phyloP scores from a whole-genome alignment of 192 early-diverging fungal species.

The Thoreauomyces humboldtii region DNA sequence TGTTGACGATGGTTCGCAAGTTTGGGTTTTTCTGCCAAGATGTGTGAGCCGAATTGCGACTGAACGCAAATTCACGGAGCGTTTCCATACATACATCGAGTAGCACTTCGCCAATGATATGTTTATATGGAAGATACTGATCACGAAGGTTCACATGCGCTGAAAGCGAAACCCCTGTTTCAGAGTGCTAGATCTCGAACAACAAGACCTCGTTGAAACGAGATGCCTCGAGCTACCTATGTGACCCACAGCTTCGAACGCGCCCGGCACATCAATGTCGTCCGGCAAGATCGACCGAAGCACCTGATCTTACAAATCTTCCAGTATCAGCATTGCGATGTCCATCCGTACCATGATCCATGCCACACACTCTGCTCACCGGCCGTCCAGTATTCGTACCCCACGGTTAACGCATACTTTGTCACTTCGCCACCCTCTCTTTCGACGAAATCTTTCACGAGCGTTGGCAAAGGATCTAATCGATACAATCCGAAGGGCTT shows the following conservation, averaged over 20 bases:
- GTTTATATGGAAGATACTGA: slow-evolving; percentile 84
- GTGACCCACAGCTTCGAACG: slow-evolving; percentile 66
- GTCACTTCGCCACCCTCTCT: slow-evolving; percentile 51
- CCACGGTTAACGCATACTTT: slow-evolving; percentile 56
- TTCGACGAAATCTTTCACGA: slow-evolving; percentile 48
- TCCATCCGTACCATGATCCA: neutral
- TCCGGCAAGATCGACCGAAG: slow-evolving; percentile 84
- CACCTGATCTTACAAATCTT: slow-evolving; percentile 68
- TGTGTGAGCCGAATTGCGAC: neutral
- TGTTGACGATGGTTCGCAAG: slow-evolving; percentile 93
- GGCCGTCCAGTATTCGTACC: slow-evolving; percentile 87
- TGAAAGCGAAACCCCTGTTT: slow-evolving; percentile 27
- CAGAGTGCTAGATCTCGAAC: too few species aligned
- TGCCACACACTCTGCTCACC: slow-evolving; percentile 47
- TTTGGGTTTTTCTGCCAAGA: slow-evolving; percentile 75
- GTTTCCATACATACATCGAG: slow-evolving; percentile 66
- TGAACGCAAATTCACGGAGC: neutral
- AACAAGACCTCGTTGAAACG: neutral
- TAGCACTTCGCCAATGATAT: slow-evolving; percentile 90
- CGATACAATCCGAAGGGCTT: too few species aligned
- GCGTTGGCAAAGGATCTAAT: slow-evolving; percentile 39
- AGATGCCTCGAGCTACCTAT: slow-evolving; percentile 84
- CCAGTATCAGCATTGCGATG: neutral
- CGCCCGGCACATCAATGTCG: slow-evolving; percentile 75
- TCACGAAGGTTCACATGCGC: slow-evolving; percentile 96